phyloP scores from a whole-genome alignment of 164 flowering plant species.

The Umbilicus rupestris region DNA sequence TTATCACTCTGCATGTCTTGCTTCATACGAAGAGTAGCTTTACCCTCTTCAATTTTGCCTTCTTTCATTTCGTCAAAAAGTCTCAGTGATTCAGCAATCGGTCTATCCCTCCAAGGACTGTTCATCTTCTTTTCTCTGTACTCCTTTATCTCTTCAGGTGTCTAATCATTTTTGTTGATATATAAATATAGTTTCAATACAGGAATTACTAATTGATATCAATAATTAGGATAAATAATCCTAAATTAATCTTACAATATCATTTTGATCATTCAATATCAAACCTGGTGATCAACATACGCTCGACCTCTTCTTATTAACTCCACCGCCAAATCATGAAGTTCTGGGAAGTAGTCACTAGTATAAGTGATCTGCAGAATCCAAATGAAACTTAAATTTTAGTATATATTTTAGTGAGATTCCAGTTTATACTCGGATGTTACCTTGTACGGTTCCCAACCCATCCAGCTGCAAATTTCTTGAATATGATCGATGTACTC shows the following conservation, averaged over 20 bases:
- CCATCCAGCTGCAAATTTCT: conserved; percentile 95
- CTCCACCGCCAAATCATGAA: conserved; percentile 85
- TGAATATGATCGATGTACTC: conserved; percentile 93
- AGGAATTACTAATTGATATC: background rate
- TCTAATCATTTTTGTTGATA: conserved; percentile 24
- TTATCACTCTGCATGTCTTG: conserved; percentile 99
- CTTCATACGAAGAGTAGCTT: conserved; percentile 95
- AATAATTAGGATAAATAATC: background rate
- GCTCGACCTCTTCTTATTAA: conserved; percentile 84
- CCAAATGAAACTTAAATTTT: conserved; percentile 10
- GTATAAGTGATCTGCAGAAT: conserved; percentile 76
- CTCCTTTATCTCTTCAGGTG: conserved; percentile 85
- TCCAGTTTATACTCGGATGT: background rate
- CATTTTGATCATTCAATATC: background rate
- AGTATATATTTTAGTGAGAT: background rate
- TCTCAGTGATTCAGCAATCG: conserved; percentile 75
- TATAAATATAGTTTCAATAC: background rate
- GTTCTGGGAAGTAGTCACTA: conserved; percentile 90
- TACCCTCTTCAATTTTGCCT: conserved; percentile 86
- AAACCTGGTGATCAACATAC: conserved; percentile 98
- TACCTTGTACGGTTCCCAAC: conserved; percentile 96
- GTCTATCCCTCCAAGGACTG: conserved; percentile 98
- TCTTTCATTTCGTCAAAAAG: conserved; percentile 85
- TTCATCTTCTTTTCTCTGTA: conserved; percentile 86
- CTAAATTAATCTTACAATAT: background rate